Evolutionary conservation across 2,329 filamentous ascomycete genomes (phyloP), one percentile per base, ranked within the genome.

Genomic region (Penicillium sumatraense): DNA sequence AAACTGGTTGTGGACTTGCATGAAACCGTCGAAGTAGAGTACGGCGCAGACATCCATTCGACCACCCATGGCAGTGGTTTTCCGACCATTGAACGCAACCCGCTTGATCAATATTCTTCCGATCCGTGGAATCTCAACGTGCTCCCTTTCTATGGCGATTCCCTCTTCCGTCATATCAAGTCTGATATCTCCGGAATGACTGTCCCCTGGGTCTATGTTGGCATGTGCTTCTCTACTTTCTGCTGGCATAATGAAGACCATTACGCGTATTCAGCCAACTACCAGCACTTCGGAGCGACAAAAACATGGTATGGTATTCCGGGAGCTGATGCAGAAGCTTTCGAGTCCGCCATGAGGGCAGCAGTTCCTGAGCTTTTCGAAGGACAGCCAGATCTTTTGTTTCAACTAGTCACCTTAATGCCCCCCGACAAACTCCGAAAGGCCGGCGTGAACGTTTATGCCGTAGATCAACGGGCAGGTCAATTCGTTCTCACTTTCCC

Each of bases 211-310:
- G 86, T 99, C 3, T 99, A 99, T 70, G 95, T 99, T 3, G 95
- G 95, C 58, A 99, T 99, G 95, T 96, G 96, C 35, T 99, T 99
- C 72, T 99, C 95, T 0, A 98, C 95, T 0, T 99, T 99, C 70
- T 99, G 95, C 75, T 99, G 95, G 95, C 95, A 99, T 72, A 97
- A 96, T 61, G 95, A 99, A 69, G 95, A 99, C 68, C 95, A 99
- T 70, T 97, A 96, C 71, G 89, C 95, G 2, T 99, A 98, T 71
- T 99, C 95, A 0, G 90, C 95, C 49, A 99, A 99, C 64, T 99
- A 98, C 67, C 95, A 99, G 72, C 95, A 99, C 68, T 96, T 99
- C 67, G 95, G 95, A 9, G 92, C 93, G 1, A 99, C 95, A 1
- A 99, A 99, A 78, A 99, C 95, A 0, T 99, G 95, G 95, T 99